A percentile compares a stretch with the other conserved stretches of the same genome.
Evolutionary conservation across 2,329 filamentous ascomycete genomes (phyloP).

Genomic region (Fragosphaeria purpurea): DNA sequence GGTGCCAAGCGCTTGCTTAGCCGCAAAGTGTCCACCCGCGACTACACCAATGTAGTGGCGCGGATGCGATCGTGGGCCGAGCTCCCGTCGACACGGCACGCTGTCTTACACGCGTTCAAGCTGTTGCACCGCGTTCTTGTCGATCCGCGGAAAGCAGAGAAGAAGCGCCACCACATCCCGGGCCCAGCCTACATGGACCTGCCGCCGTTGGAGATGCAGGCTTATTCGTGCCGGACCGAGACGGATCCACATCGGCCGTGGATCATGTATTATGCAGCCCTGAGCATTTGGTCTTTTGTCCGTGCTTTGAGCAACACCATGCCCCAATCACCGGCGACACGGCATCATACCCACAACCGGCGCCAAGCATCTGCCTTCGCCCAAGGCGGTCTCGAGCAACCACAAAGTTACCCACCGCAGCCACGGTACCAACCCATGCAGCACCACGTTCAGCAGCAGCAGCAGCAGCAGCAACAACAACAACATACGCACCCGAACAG

Average conservation of each 20-base stretch:
- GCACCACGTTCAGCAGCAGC: conserved; percentile 11
- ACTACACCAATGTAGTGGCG: conserved; percentile 61
- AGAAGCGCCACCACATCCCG: conserved; percentile 11
- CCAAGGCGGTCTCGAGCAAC: too few relatives aligned
- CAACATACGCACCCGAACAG: conserved; percentile 33
- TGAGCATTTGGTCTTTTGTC: conserved; percentile 83
- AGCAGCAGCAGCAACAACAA: conserved; percentile 21
- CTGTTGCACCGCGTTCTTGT: conserved; percentile 71
- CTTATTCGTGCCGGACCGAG: conserved; percentile 67
- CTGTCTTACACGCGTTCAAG: conserved; percentile 73
- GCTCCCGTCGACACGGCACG: conserved; percentile 64
- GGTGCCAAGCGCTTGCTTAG: conserved; percentile 69
- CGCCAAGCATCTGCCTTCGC: conserved; percentile 23
- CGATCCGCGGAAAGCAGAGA: conserved; percentile 28
- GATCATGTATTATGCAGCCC: conserved; percentile 78
- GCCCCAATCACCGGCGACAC: neutral
- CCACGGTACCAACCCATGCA: too few relatives aligned
- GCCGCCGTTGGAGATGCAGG: conserved; percentile 28
- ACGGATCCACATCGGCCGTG: conserved; percentile 77
- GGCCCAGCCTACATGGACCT: conserved; percentile 11
- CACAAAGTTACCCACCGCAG: too few relatives aligned
- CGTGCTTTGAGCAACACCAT: conserved; percentile 57
- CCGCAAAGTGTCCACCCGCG: conserved; percentile 59
- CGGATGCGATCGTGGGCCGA: conserved; percentile 75
- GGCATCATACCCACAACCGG: neutral